Conservation (phyloP, 768 basidiomycete genomes). For the Paxillus rubicundulus region DNA sequence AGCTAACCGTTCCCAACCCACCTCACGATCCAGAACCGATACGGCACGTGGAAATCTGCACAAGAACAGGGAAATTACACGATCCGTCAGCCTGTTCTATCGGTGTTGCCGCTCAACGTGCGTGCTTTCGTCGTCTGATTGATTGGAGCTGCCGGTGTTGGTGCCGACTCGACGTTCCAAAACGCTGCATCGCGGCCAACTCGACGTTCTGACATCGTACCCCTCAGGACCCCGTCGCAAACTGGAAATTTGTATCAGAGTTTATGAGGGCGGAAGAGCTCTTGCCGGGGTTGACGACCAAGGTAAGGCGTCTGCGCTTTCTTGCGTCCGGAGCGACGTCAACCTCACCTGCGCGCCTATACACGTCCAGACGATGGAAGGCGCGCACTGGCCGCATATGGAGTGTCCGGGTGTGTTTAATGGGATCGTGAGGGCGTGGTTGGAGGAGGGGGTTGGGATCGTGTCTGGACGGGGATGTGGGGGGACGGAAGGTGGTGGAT, state of each 20-base stretch:
- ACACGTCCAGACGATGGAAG: slow-evolving; percentile 42
- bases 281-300: slow-evolving; percentile 34
- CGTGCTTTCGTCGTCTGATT: slow-evolving; percentile 2
- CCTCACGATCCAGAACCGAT: slow-evolving; percentile 34
- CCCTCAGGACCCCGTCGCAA: slow-evolving; percentile 42
- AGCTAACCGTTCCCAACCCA: background rate
- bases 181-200: too few species aligned
- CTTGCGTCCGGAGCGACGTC: too few species aligned
- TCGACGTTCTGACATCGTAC: background rate
- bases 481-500: too few species aligned
- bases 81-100: slow-evolving; percentile 40
- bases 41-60: slow-evolving; percentile 36
- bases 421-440: slow-evolving; percentile 49
- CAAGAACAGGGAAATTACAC: slow-evolving; percentile 43
- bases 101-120: slow-evolving; percentile 40
- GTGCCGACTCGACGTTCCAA: too few species aligned
- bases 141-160: background rate
- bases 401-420: slow-evolving; percentile 58
- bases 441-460: slow-evolving; percentile 20
- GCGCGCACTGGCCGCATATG: slow-evolving; percentile 68
- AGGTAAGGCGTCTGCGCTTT: slow-evolving; percentile 23
- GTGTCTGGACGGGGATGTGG: too few species aligned
- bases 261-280: slow-evolving; percentile 27
- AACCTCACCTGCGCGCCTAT: background rate
- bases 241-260: slow-evolving; percentile 37